Conservation (phyloP, 2,329 filamentous ascomycete genomes). For the Dothideomycetes sp. region DNA sequence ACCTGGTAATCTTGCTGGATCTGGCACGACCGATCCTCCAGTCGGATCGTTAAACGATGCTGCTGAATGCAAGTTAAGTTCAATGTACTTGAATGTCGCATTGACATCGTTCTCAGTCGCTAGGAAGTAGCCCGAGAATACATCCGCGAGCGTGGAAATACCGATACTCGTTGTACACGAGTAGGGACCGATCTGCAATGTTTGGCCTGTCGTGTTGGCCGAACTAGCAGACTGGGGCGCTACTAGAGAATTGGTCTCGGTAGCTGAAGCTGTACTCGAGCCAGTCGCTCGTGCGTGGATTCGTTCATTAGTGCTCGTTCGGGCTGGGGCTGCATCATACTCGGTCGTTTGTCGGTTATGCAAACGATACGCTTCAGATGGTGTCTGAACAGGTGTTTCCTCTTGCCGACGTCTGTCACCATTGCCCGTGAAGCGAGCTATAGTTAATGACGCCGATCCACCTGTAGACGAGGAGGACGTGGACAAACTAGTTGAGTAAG, state of each 20-base stretch:
- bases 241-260: neutral
- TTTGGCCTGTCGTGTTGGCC: neutral
- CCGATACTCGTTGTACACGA: conserved; percentile 46
- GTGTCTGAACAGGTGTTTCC: no score
- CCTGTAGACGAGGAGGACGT: conserved; percentile 12
- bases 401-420: conserved; percentile 1
- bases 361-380: neutral
- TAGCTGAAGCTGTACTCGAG: neutral
- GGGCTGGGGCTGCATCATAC: neutral
- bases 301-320: neutral
- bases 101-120: conserved; percentile 46
- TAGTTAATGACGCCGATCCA: conserved; percentile 2
- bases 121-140: conserved; percentile 46
- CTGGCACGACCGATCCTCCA: conserved; percentile 33
- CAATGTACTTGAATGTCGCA: conserved; percentile 45
- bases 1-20: conserved; percentile 37
- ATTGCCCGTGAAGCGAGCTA: neutral
- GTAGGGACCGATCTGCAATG: conserved; percentile 41
- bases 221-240: neutral
- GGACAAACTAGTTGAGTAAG: conserved; percentile 11
- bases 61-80: conserved; percentile 53
- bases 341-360: conserved; percentile 9
- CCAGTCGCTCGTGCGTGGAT: neutral
- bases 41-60: conserved; percentile 34
- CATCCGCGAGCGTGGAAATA: conserved; percentile 39